Base-by-base conservation (phyloP, 2,329 filamentous ascomycete species). In the Trichoderma koningii region DNA sequence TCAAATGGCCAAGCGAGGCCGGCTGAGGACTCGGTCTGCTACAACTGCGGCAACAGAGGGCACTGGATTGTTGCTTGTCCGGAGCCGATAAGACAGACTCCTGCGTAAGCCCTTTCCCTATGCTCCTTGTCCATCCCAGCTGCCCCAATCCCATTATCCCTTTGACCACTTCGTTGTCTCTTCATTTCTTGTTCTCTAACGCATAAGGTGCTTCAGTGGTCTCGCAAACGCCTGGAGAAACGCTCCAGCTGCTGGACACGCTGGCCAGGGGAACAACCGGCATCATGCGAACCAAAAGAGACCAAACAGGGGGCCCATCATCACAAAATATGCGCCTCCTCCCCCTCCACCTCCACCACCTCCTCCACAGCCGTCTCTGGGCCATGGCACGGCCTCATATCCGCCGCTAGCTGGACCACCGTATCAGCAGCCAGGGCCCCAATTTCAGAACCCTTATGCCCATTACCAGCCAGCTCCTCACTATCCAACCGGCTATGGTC, bases 41-140 rank as follows among this genome's bases (percentile, higher is more conserved):
- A 84, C 72, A 85, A 85, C 70, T 86, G 84, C 69, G 82, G 82
- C 60, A 72, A 74, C 55, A 73, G 75, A 34, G 81, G 81, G 4
- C 84, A 86, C 70, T 85, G 82, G 77, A 76, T 81, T 14, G 74
- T 84, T 60, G 82, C 81, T 56, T 86, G 83, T 70, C 83, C 82
- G 7, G 80, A 84, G 66, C 78, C 80, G 23, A 82, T 80, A 26
- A 75, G 81, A 67, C 73, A 75, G 68, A 77, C 79, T 52, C 81
- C 81, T 68, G 80, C 79, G 83, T 85, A 79, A 81, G 83, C 80
- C 23, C 34, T 42, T 28, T 61, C 59, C 59, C 48, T 41, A 56
- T 42, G 7, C 53, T 45, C 57, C 52, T 48, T 19, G 41, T 61
- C 19, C 19, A 17, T 23, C 23, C 10, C 42, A 28, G 2, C 41